These are phyloP conservation scores for Pisolithus sp. DNA, from an alignment of 768 basidiomycete genomes.

Conservation along the genomic window DNA sequence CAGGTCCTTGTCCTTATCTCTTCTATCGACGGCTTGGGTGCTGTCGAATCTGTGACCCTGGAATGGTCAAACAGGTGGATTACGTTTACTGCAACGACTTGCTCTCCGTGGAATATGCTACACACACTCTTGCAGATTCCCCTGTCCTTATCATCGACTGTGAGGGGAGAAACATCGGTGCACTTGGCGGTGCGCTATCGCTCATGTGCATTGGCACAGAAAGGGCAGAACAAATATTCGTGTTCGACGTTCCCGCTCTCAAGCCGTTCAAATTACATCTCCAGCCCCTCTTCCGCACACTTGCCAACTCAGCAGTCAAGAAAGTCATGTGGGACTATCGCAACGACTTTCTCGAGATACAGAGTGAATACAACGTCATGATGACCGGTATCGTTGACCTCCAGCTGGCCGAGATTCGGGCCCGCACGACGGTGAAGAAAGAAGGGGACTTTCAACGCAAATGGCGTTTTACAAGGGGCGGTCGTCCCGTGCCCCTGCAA, in stretches of 20 bases:
- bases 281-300: conserved; percentile 19
- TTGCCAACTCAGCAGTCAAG: conserved; percentile 22
- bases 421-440: conserved; percentile 18
- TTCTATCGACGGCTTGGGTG: too few relatives aligned
- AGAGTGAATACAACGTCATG: conserved; percentile 18
- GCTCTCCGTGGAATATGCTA: conserved; percentile 13
- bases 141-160: conserved; percentile 33
- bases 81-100: conserved; percentile 16
- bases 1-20: neutral
- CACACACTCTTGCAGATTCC: conserved; percentile 12
- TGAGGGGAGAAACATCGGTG: conserved; percentile 33
- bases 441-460: conserved; percentile 24
- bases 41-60: neutral
- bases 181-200: conserved; percentile 24
- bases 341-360: conserved; percentile 34
- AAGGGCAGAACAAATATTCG: conserved; percentile 26
- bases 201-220: conserved; percentile 31
- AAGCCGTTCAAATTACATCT: conserved; percentile 12
- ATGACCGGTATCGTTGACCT: conserved; percentile 34
- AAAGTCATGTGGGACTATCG: conserved; percentile 41
- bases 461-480: conserved; percentile 18
- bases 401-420: conserved; percentile 34
- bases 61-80: neutral
- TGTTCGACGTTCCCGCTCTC: conserved; percentile 33
- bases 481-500: conserved; percentile 17